phyloP scores from a whole-genome alignment of 768 basidiomycete genomes.

The Fibroporia radiculosa region DNA sequence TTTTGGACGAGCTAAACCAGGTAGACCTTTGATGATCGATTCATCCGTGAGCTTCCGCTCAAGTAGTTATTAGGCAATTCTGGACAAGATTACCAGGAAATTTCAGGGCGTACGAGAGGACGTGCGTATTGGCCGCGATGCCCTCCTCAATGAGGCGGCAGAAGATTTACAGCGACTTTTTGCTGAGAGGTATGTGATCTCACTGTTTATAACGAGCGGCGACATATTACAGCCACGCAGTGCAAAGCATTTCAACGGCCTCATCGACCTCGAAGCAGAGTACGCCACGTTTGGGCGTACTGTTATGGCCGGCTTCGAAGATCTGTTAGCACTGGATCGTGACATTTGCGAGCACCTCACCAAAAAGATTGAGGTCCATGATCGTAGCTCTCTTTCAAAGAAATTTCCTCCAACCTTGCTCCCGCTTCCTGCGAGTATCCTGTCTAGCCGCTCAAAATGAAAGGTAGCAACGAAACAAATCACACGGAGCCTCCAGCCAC shows the following conservation, averaged over 20 bases:
- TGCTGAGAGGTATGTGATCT: slow-evolving; percentile 31
- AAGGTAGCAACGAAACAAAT: no score
- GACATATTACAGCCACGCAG: slow-evolving; percentile 24
- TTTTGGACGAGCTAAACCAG: slow-evolving; percentile 43
- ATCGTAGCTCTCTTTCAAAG: slow-evolving; percentile 39
- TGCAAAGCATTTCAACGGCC: slow-evolving; percentile 39
- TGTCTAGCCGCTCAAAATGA: not conserved
- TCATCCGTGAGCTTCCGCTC: no score
- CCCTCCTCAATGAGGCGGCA: slow-evolving; percentile 38
- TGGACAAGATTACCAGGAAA: slow-evolving; percentile 36
- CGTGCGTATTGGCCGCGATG: slow-evolving; percentile 35
- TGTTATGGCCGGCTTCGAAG: slow-evolving; percentile 33
- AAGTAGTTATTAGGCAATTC: slow-evolving; percentile 47
- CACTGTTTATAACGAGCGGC: no score
- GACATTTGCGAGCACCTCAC: slow-evolving; percentile 29
- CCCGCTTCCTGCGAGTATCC: not conserved
- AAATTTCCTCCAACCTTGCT: slow-evolving; percentile 39
- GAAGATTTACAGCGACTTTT: slow-evolving; percentile 38
- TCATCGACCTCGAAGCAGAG: slow-evolving; percentile 49
- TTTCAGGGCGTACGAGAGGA: slow-evolving; percentile 42
- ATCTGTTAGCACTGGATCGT: slow-evolving; percentile 32
- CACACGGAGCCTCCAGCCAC: slow-evolving; percentile 1
- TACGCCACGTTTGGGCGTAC: slow-evolving; percentile 38
- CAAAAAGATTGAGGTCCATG: slow-evolving; percentile 38
- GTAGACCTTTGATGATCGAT: no score